These are phyloP conservation scores for Xylaria sp. DNA, from an alignment of 2,329 filamentous ascomycete genomes.

Conservation along the genomic window DNA sequence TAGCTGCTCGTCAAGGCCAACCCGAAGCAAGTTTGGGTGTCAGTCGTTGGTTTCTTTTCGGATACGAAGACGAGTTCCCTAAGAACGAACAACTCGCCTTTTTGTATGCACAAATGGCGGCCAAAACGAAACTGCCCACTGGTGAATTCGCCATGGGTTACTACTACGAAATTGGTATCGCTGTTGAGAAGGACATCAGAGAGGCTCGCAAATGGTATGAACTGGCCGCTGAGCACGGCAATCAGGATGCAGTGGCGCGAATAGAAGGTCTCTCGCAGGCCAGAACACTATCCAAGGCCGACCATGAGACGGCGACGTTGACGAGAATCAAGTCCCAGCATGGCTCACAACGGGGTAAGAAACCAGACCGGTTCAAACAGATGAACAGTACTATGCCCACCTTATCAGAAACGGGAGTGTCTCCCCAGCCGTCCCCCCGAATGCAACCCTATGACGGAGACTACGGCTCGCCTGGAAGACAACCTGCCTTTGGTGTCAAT, in stretches of 20 bases:
- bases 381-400: slow-evolving; percentile 43
- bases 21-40: slow-evolving; percentile 92
- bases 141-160: slow-evolving; percentile 97
- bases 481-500: slow-evolving; percentile 49
- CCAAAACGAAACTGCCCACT: slow-evolving; percentile 72
- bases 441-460: slow-evolving; percentile 38
- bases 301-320: slow-evolving; percentile 89
- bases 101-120: slow-evolving; percentile 83
- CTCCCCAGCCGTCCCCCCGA: slow-evolving; percentile 40
- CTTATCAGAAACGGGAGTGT: slow-evolving; percentile 41
- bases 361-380: slow-evolving; percentile 56
- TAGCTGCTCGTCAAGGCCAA: slow-evolving; percentile 88
- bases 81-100: slow-evolving; percentile 96
- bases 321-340: slow-evolving; percentile 79
- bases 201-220: slow-evolving; percentile 88
- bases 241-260: slow-evolving; percentile 76
- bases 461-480: slow-evolving; percentile 38
- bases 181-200: slow-evolving; percentile 73
- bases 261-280: slow-evolving; percentile 80
- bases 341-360: slow-evolving; percentile 59
- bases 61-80: slow-evolving; percentile 83
- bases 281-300: slow-evolving; percentile 78
- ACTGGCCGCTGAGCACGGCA: slow-evolving; percentile 82
- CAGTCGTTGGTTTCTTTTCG: slow-evolving; percentile 97
- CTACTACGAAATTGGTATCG: slow-evolving; percentile 94